Conservation (phyloP, 345 rosid species). For the Raphanus raphanistrum region DNA sequence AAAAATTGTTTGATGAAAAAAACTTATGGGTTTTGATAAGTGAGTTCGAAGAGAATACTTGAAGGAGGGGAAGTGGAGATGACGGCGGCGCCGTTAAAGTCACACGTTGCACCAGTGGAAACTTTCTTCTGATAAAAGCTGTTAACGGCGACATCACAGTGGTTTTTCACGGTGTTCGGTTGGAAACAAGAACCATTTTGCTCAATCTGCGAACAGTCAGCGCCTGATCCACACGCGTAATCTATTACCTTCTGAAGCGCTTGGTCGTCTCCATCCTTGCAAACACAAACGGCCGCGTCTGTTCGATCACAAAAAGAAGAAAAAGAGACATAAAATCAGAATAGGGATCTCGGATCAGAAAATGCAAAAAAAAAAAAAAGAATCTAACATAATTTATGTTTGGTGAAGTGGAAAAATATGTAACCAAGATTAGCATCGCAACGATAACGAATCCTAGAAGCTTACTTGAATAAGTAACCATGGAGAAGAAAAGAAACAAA, state of each 20-base stretch:
- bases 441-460: neutral
- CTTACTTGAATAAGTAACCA: slow-evolving; percentile 67
- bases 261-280: slow-evolving; percentile 65
- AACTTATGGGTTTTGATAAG: neutral
- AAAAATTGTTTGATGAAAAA: neutral
- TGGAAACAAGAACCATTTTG: slow-evolving; percentile 74
- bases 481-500: slow-evolving; percentile 53
- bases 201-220: slow-evolving; percentile 56
- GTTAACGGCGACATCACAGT: slow-evolving; percentile 44
- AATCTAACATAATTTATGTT: neutral
- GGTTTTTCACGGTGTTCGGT: slow-evolving; percentile 63
- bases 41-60: slow-evolving; percentile 14
- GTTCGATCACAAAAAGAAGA: neutral
- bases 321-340: neutral
- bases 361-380: neutral
- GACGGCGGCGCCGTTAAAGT: slow-evolving; percentile 36
- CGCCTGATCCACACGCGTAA: slow-evolving; percentile 93
- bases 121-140: slow-evolving; percentile 37
- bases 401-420: neutral
- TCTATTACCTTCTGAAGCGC: slow-evolving; percentile 70
- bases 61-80: slow-evolving; percentile 30
- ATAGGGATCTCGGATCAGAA: neutral
- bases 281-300: slow-evolving; percentile 74
- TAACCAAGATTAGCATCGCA: neutral
- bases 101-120: slow-evolving; percentile 36